phyloP scores from a whole-genome alignment of 2,329 filamentous ascomycete species.

The Penicillium sp. region DNA sequence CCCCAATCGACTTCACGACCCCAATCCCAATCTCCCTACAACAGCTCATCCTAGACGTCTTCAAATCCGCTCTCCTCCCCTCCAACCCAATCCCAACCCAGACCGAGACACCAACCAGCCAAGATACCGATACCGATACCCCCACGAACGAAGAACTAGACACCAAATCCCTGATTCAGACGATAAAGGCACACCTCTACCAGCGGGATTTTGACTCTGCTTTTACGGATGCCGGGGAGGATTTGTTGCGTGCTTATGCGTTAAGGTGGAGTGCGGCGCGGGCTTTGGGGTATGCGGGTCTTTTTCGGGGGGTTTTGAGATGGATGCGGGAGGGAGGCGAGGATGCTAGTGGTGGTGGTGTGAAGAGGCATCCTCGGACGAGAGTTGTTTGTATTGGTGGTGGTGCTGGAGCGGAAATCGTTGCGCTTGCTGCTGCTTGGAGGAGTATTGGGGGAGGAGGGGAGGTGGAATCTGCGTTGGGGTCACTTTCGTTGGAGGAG shows the following conservation, averaged over 20 bases:
- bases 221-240: slow-evolving; percentile 67
- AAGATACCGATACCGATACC: slow-evolving; percentile 21
- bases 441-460: slow-evolving; percentile 37
- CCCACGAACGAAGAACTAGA: slow-evolving; percentile 22
- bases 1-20: slow-evolving; percentile 29
- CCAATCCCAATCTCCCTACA: slow-evolving; percentile 60
- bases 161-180: slow-evolving; percentile 67
- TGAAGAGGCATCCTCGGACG: background rate
- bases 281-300: slow-evolving; percentile 77
- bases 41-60: slow-evolving; percentile 74
- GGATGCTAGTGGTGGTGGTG: background rate
- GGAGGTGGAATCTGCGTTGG: background rate
- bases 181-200: slow-evolving; percentile 84
- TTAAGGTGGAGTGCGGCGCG: slow-evolving; percentile 88
- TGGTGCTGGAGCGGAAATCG: slow-evolving; percentile 69
- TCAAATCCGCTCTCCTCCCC: slow-evolving; percentile 65
- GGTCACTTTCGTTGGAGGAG: slow-evolving; percentile 24
- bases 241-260: slow-evolving; percentile 80
- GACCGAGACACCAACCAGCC: no score
- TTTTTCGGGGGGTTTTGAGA: slow-evolving; percentile 50
- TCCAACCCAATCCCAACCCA: slow-evolving; percentile 40
- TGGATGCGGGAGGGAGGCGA: slow-evolving; percentile 14
- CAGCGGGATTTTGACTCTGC: slow-evolving; percentile 81
- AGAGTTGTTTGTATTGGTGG: slow-evolving; percentile 64
- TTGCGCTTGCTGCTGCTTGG: slow-evolving; percentile 62